These are phyloP conservation scores for Verticillium klebahnii DNA, from an alignment of 2,329 filamentous ascomycete species.

Conservation along the genomic window DNA sequence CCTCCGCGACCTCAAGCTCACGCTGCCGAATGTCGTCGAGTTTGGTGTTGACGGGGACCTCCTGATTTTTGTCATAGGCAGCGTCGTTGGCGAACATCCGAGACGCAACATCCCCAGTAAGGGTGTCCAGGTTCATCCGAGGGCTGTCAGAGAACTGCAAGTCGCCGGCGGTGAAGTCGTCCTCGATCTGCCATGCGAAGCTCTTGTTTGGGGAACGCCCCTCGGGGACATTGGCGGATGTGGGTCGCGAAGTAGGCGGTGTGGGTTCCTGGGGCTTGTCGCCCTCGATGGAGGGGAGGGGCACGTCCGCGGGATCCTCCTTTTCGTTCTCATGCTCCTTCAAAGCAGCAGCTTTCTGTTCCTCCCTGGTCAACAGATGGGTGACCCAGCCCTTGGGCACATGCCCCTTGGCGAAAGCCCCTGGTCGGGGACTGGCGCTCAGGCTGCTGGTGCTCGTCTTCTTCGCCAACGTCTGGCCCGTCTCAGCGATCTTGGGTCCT, in stretches of 20 bases:
- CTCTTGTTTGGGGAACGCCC: constrained; percentile 42
- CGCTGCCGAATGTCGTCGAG: constrained; percentile 39
- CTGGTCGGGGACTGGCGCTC: constrained; percentile 6
- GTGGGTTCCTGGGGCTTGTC: constrained; percentile 8
- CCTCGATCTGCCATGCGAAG: constrained; percentile 52
- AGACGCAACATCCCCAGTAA: constrained; percentile 20
- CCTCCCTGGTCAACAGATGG: constrained; percentile 14
- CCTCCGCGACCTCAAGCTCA: constrained; percentile 29
- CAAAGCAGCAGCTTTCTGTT: constrained; percentile 1
- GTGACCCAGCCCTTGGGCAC: constrained; percentile 16
- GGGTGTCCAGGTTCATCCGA: constrained; percentile 35
- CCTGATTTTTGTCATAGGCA: constrained; percentile 14
- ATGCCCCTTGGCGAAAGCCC: constrained; percentile 12
- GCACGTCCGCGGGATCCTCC: constrained; percentile 18
- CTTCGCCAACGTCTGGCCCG: constrained; percentile 23
- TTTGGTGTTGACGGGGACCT: constrained; percentile 39
- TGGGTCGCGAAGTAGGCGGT: constrained; percentile 13
- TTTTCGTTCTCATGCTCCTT: constrained; percentile 4
- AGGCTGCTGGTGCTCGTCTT: constrained; percentile 22
- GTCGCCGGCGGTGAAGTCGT: constrained; percentile 53
- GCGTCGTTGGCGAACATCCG: constrained; percentile 20
- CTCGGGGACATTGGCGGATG: constrained; percentile 14
- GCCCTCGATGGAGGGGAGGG: constrained; percentile 27
- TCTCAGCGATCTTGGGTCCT: constrained; percentile 22
- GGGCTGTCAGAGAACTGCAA: constrained; percentile 52